Evolutionary conservation across 2,329 filamentous ascomycete genomes (phyloP), one percentile per base, ranked within the genome.

Genomic region (Penicillium sp.): DNA sequence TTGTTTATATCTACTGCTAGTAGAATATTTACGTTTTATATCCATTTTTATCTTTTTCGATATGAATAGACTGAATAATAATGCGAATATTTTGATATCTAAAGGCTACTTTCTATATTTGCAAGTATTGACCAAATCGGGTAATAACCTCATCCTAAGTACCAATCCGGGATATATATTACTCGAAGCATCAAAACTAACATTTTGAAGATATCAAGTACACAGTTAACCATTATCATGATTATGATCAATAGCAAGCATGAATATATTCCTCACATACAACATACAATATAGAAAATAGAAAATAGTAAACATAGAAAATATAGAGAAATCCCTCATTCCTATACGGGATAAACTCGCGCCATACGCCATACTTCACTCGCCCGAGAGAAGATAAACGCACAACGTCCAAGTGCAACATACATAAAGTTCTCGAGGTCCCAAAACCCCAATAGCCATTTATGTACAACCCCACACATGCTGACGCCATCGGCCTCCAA

Each of bases 401-500:
- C 27, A 42, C 39, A 35, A 35, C 27, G 4, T 44, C 17, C 39
- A 15, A 31, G 43, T 15, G 19, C 10, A 45, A 31, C 29, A 7
- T 23, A 23, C 21, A 23, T 35, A 6, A 35, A 17, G 15, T 7
- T 8, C 33, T 15, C 33, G 15, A 35, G 6, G 15, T 35, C 15
- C 33, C 17, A 15, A 17, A 35, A 35, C 29, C 19, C 44, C 19
- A 13, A 23, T 31, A 27, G 17, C 13, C 12, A 44, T 43, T 23
- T 43, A 17, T 23, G 44, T 48, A 1, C n/a, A 27, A 39, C 35
- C 25, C 49, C 36, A 51, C 29, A 33, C 29, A 35, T 58, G 63
- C 63, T 67, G 65, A 67, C 65, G 65, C 65, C 65, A 67, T 67
- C 63, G 41, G 53, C 50, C 65, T 66, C 63, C 63, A 66, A 67